A percentile compares a stretch with the other conserved stretches of the same genome.
Evolutionary conservation across 352 stramenopile species (phyloP).

Genomic region (Phytophthora kernoviae): DNA sequence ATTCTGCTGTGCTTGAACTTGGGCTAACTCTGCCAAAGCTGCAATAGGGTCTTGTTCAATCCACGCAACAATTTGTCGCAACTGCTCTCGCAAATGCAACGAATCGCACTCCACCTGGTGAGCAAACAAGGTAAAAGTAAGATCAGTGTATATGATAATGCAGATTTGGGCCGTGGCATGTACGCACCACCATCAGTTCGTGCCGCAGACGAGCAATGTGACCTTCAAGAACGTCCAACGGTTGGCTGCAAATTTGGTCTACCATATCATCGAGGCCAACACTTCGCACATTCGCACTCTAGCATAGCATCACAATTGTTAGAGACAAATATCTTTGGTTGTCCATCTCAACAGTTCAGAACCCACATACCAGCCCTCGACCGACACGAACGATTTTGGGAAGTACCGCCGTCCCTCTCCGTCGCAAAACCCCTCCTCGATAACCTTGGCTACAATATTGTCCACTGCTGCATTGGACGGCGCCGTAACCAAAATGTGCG

Average conservation of each 20-base stretch:
- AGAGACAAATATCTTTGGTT: not conserved
- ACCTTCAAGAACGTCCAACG: conserved; percentile 71
- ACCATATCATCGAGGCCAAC: conserved; percentile 87
- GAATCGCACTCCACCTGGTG: conserved; percentile 79
- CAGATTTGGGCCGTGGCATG: not conserved
- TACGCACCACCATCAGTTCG: conserved; percentile 58
- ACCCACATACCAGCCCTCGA: conserved; percentile 64
- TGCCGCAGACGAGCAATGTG: conserved; percentile 56
- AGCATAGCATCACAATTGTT: not conserved
- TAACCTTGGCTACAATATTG: conserved; percentile 97
- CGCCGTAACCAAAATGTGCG: conserved; percentile 93
- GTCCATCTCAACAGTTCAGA: not conserved
- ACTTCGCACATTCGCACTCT: conserved; percentile 81
- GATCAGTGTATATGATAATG: not conserved
- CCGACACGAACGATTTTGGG: conserved; percentile 95
- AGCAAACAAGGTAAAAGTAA: not conserved
- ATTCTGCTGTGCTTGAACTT: conserved; percentile 37
- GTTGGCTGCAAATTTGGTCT: conserved; percentile 79
- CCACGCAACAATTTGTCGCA: conserved; percentile 72
- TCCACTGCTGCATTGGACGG: conserved; percentile 96
- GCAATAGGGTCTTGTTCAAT: conserved; percentile 70
- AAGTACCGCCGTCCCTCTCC: conserved; percentile 94
- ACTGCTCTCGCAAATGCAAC: conserved; percentile 59
- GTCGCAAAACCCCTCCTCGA: conserved; percentile 95
- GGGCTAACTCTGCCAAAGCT: conserved; percentile 44